phyloP scores from a whole-genome alignment of 257 asterid genomes.

The Solanum dulcamara region DNA sequence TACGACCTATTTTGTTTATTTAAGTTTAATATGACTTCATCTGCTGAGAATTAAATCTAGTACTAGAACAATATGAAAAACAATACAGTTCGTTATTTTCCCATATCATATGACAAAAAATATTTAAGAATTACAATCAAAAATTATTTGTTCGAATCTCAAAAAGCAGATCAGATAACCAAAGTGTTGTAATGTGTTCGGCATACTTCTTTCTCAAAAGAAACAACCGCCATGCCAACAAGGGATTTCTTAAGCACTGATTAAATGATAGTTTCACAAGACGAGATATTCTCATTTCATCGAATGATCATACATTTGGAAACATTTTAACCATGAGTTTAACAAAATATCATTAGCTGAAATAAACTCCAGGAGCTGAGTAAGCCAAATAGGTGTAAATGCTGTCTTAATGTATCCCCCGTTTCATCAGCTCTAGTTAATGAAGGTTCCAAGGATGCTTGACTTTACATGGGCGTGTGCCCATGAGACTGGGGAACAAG shows the following conservation, averaged over 20 bases:
- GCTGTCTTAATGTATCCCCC: not conserved
- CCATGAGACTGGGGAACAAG: not conserved
- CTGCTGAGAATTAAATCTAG: too few species aligned
- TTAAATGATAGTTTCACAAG: not conserved
- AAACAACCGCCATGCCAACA: not conserved
- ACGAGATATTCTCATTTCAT: not conserved
- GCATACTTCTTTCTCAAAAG: not conserved
- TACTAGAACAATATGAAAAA: too few species aligned
- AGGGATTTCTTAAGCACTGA: not conserved
- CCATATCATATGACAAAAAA: too few species aligned
- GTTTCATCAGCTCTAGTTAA: not conserved
- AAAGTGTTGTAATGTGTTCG: too few species aligned
- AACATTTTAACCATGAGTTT: not conserved
- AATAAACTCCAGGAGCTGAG: not conserved
- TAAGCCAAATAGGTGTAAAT: not conserved
- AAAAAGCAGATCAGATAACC: too few species aligned
- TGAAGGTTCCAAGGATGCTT: not conserved
- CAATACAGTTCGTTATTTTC: too few species aligned
- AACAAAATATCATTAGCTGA: not conserved
- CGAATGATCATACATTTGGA: not conserved
- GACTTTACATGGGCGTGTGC: not conserved
- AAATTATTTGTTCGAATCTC: too few species aligned
- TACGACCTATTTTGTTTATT: too few species aligned
- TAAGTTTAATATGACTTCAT: too few species aligned
- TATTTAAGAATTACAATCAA: too few species aligned